These are phyloP conservation scores for Panaeolus cyanescens DNA, from an alignment of 768 basidiomycete species.

Conservation along the genomic window DNA sequence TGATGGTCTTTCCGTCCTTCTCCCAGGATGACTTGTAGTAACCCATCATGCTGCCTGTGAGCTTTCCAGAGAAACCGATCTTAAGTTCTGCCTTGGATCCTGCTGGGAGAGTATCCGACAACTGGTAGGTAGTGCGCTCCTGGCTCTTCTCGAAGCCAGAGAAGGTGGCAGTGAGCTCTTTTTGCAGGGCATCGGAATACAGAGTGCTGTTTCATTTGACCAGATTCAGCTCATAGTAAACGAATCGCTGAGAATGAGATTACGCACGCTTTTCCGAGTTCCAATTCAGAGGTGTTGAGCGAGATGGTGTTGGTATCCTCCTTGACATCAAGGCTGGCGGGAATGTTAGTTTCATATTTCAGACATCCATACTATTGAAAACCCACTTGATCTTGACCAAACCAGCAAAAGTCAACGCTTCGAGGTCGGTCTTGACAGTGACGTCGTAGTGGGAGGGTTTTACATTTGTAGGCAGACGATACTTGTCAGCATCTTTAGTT, in stretches of 20 bases:
- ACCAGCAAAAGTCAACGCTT: conserved; percentile 75
- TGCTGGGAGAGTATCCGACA: conserved; percentile 61
- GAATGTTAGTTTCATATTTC: neutral
- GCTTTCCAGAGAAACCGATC: conserved; percentile 66
- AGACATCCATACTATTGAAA: neutral
- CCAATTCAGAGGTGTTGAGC: conserved; percentile 66
- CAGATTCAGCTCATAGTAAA: neutral
- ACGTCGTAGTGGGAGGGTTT: conserved; percentile 79
- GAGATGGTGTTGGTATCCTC: conserved; percentile 60
- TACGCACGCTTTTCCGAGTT: conserved; percentile 54
- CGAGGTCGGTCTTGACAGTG: conserved; percentile 80
- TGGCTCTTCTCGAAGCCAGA: conserved; percentile 56
- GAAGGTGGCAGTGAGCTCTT: conserved; percentile 45
- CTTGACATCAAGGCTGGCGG: conserved; percentile 59
- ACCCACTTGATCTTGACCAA: conserved; percentile 70
- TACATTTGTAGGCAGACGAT: conserved; percentile 68
- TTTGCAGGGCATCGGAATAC: conserved; percentile 54
- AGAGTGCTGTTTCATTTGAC: conserved; percentile 36
- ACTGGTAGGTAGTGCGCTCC: conserved; percentile 66
- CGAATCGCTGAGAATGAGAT: neutral
- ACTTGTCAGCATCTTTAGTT: conserved; percentile 30
- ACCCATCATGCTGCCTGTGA: conserved; percentile 77
- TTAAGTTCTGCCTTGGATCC: conserved; percentile 72
- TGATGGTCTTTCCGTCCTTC: conserved; percentile 60
- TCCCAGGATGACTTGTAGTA: conserved; percentile 77